Evolutionary conservation across 2,329 filamentous ascomycete genomes (phyloP), one percentile per base, ranked within the genome.

Genomic region (Aspergillus neoniger): DNA sequence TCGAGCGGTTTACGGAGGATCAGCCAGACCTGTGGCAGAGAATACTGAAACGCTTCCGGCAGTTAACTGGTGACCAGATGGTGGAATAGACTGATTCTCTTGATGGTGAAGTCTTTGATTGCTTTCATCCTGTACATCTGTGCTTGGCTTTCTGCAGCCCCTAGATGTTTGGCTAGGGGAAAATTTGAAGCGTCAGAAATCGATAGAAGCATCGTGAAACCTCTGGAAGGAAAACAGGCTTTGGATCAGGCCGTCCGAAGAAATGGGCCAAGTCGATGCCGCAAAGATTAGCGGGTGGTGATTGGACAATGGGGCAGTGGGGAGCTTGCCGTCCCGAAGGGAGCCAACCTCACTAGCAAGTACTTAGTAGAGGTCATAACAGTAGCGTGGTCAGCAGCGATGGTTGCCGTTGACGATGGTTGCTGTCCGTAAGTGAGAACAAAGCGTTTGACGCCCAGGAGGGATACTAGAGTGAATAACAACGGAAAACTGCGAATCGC

Each of bases 21-120:
- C 74, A 83, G 21, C 81, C 80, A 8, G 71, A 74, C 3, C 69
- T 75, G 28, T 90, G 87, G 86, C 69, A 75, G 38, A 66, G 69
- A 54, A 76, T 83, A 17, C 63, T 86, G 62, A 59, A 61, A 9
- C 70, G 71, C 14, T 88, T 89, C 66, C 85, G 81, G 52, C 62
- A 53, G 23, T 58, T 74, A 10, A 75, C 75, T 52, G 74, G 76
- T 14, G 76, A 79, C 25, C 59, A 55, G 44, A 51, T 51, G 8
- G 32, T 23, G 51, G 23, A 21, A 39, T 21, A 25, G n/a, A 19
- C 39, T 38, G 30, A n/a, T 17, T 14, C 32, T 36, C 14, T 38
- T 30, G 10, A 21, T 5, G 17, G 9, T 12, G 23, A 9, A 21
- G 19, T 21, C 17, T 21, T 10, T 44, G 17, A 5, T 44, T 23